These are phyloP conservation scores for Crinitomyces ghanaensis DNA, from an alignment of 805 yeast species.

Conservation along the genomic window DNA sequence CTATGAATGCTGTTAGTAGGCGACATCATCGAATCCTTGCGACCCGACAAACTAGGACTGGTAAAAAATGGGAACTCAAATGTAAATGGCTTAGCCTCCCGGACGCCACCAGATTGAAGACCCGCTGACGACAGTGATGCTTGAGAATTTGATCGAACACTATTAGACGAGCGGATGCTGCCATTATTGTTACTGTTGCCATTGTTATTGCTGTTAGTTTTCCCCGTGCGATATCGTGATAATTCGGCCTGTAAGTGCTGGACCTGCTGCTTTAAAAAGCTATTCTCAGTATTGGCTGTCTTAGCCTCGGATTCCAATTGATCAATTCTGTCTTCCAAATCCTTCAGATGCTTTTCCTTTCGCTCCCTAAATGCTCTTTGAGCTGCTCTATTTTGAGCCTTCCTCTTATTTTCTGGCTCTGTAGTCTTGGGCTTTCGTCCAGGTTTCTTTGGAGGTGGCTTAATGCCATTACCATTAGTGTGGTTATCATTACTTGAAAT, in stretches of 20 bases:
- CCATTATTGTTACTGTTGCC: constrained; percentile 4
- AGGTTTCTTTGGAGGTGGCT: constrained; percentile 31
- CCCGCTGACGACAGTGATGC: constrained; percentile 3
- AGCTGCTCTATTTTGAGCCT: constrained; percentile 97
- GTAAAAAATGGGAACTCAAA: constrained; percentile 47
- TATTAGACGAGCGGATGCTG: background rate
- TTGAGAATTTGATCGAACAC: too few species aligned
- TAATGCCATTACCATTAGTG: too few species aligned
- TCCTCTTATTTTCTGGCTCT: constrained; percentile 79
- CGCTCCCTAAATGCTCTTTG: constrained; percentile 95
- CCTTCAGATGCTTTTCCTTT: constrained; percentile 77
- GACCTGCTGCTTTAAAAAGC: constrained; percentile 65
- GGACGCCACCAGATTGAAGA: too few species aligned
- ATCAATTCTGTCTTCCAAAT: constrained; percentile 68
- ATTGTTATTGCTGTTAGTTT: constrained; percentile 4
- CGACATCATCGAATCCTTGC: constrained; percentile 4
- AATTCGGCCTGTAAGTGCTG: constrained; percentile 63
- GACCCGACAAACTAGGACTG: constrained; percentile 2
- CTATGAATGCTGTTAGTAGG: constrained; percentile 1
- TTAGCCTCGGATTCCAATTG: constrained; percentile 60
- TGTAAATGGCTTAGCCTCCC: constrained; percentile 26
- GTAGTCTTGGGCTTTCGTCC: constrained; percentile 72
- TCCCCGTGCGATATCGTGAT: constrained; percentile 37
- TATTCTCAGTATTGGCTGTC: constrained; percentile 59
- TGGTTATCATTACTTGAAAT: too few species aligned